Evolutionary conservation across 495 filamentous ascomycete genomes (phyloP), one percentile per base, ranked within the genome.

Genomic region (Chaetomidium leptoderma): DNA sequence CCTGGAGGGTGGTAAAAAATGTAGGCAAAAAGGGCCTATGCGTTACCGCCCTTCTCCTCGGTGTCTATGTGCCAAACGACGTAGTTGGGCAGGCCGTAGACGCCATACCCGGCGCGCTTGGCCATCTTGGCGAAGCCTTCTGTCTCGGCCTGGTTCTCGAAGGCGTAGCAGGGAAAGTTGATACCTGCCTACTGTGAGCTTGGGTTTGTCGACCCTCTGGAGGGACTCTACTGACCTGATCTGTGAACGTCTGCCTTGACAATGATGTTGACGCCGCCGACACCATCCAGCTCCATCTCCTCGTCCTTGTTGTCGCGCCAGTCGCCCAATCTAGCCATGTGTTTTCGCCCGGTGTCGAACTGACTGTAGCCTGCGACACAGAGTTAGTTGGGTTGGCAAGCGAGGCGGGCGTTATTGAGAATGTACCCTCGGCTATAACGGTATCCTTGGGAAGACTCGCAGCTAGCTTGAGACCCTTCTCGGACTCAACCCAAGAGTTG

Each of bases 71-170:
- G 93, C 93, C 93, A 98, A 45, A 98, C 91, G 44, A 98, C 84
- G 70, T 98, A 98, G 74, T 98, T 98, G 55, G 93, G 95, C 50
- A 98, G 78, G 33, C 93, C 93, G 56, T 87, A 79, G 35, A 98
- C 93, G 66, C 90, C 79, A 73, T 97, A 97, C 42, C 92, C 92
- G 35, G 93, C 93, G 61, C 92, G 82, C 78, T 97, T 97, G 58
- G 93, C 93, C 93, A 98, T 98, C 70, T 90, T 92, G 43, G 93
- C 93, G 66, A 98, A 98, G 5, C 93, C 93, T 72, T 98, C 93
- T 6, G 93, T 98, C 73, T 98, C 93, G 60, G 93, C 93, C 76
- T 98, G 93, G 73, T 98, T 97, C 74, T 98, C 95, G 72, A 98
- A 98, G 16, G 93, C 82, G 69, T 98, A 98, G 69, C 87, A 83